Evolutionary conservation across 2,329 filamentous ascomycete genomes (phyloP).

Genomic region (Lecanicillium sp.): DNA sequence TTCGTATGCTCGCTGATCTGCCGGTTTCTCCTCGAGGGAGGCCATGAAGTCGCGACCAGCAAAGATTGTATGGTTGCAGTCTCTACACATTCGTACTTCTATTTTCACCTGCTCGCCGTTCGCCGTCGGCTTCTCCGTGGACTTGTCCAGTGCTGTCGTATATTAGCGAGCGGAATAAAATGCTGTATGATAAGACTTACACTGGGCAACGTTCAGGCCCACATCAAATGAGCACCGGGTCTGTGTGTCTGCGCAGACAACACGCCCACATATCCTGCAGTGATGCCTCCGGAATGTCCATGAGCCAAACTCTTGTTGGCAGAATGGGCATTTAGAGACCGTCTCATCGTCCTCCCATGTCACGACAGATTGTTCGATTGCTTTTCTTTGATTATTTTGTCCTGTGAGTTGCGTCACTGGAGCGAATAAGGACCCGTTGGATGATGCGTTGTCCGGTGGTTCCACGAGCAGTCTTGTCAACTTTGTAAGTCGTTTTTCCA

Average conservation of each 20-base stretch:
- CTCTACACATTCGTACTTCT: slow-evolving; percentile 85
- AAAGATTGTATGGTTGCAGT: slow-evolving; percentile 61
- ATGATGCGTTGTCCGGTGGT: slow-evolving; percentile 55
- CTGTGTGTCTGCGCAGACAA: slow-evolving; percentile 81
- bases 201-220: slow-evolving; percentile 63
- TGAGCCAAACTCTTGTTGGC: slow-evolving; percentile 87
- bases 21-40: slow-evolving; percentile 58
- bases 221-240: slow-evolving; percentile 83
- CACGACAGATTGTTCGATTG: slow-evolving; percentile 84
- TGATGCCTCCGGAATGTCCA: slow-evolving; percentile 93
- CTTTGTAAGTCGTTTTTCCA: slow-evolving; percentile 88
- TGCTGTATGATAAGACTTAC: slow-evolving; percentile 17
- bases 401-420: slow-evolving; percentile 54
- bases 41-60: slow-evolving; percentile 67
- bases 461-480: slow-evolving; percentile 76
- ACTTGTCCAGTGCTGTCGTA: slow-evolving; percentile 24
- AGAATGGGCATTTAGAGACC: slow-evolving; percentile 81
- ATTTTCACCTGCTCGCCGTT: slow-evolving; percentile 50
- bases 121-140: slow-evolving; percentile 32
- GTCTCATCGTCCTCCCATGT: slow-evolving; percentile 88
- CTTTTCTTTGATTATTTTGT: slow-evolving; percentile 68
- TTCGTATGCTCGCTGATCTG: slow-evolving; percentile 72
- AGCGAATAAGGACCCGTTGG: slow-evolving; percentile 46
- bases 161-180: slow-evolving; percentile 1
- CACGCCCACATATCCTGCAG: slow-evolving; percentile 84